Evolutionary conservation across 306 rosid genomes (phyloP).

Genomic region (Pyrus betulifolia): DNA sequence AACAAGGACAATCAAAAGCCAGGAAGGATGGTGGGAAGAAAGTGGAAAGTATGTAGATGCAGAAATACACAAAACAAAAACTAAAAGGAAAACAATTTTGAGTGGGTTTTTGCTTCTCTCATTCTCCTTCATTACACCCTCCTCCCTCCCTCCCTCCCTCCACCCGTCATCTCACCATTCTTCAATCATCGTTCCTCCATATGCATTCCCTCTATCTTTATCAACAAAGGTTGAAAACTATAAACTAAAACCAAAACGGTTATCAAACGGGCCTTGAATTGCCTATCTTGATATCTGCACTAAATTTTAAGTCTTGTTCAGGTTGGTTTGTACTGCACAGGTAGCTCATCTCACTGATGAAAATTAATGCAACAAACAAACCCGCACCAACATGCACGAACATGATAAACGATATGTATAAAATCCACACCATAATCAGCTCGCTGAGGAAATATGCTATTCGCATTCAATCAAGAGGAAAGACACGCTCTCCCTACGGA

Average conservation of each 20-base stretch:
- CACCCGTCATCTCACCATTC: neutral
- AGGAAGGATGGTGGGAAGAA: neutral
- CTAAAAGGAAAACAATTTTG: no score
- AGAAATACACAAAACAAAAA: no score
- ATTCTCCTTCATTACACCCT: no score
- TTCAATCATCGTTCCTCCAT: neutral
- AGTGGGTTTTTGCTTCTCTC: no score
- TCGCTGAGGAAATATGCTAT: neutral
- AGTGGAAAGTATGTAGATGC: no score
- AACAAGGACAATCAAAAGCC: neutral
- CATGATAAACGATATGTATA: neutral
- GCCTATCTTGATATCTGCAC: neutral
- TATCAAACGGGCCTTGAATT: neutral
- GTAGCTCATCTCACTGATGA: neutral
- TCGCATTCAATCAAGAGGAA: neutral
- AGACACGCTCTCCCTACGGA: neutral
- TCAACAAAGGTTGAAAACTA: neutral
- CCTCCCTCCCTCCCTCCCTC: neutral
- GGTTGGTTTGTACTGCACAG: neutral
- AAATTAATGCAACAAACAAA: neutral
- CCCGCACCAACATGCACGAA: neutral
- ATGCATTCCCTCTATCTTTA: neutral
- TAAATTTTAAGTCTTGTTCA: neutral
- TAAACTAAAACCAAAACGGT: neutral
- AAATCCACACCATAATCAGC: neutral